Evolutionary conservation across 768 basidiomycete species (phyloP), one percentile per base, ranked within the genome.

Genomic region (Termitomyces eurrhizus): DNA sequence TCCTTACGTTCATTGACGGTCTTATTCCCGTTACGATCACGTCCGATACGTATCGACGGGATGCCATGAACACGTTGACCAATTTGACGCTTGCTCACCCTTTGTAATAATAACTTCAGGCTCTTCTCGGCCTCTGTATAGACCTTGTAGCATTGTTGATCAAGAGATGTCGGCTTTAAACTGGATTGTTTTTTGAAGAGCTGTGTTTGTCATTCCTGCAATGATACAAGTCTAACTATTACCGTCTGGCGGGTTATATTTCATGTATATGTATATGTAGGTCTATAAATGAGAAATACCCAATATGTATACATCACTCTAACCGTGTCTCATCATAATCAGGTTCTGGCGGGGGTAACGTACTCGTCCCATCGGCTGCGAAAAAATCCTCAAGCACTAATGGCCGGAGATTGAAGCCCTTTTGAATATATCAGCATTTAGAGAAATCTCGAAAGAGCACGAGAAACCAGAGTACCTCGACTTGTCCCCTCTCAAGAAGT

Each of bases 361-460:
- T 69, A 54, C 70, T 76, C 60, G 75, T 72, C 12, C 74, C 79
- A 55, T 80, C 79, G n/a, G 67, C 63, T 1, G 68, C 70, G 56
- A 77, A 77, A 72, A 96, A 95, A 70, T 96, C 94, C 13, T 77
- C 75, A 35, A 93, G 57, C 2, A 77, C 77, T 50, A 95, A 73
- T 8, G 91, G 87, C 52, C 94, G 87, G 57, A 94, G 77, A 60
- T 85, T 76, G 71, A 94, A 91, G 58, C 88, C 91, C 91, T 93
- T 93, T 67, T 9, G 24, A 3, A n/a, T 42, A 35, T 29, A 33
- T 16, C 45, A 58, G 61, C 26, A 56, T 26, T 48, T 32, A 53
- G 33, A 35, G 24, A n/a, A 5, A 33, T 39, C 32, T 32, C 29
- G n/a, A 9, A 26, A 14, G 37, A 7, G 21, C 18, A 5, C 60